Evolutionary conservation across 768 basidiomycete species (phyloP).

Genomic region (Russula virescens): DNA sequence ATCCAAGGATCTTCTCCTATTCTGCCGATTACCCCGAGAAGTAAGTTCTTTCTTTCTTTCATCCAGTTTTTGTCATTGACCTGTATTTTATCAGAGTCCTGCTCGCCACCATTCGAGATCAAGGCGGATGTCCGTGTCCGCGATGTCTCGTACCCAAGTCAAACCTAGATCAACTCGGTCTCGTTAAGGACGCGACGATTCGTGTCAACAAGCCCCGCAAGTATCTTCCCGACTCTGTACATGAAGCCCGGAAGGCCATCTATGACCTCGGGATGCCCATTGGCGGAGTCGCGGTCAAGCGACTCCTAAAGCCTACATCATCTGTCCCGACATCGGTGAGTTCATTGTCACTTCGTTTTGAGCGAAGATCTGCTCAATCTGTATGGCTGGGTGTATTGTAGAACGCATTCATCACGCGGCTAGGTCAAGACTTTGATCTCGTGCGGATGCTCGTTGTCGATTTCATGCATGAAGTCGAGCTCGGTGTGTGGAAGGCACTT

Average conservation of each 20-base stretch:
- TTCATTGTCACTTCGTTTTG: not conserved
- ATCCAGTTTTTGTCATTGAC: not conserved
- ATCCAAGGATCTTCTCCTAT: constrained; percentile 29
- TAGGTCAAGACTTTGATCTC: not conserved
- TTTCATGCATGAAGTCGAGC: too few relatives aligned
- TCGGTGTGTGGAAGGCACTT: not conserved
- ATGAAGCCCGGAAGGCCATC: not conserved
- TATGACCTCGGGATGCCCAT: not conserved
- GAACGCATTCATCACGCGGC: not conserved
- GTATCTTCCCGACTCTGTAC: not conserved
- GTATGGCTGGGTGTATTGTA: not conserved
- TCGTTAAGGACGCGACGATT: not conserved
- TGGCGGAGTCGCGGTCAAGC: not conserved
- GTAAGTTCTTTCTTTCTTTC: constrained; percentile 22
- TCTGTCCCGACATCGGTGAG: not conserved
- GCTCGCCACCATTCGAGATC: not conserved
- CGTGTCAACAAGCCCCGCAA: not conserved
- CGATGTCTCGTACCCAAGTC: not conserved
- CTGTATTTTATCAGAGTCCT: not conserved
- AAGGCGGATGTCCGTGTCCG: not conserved
- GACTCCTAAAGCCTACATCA: not conserved
- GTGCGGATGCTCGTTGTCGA: not conserved
- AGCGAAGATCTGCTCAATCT: too few relatives aligned
- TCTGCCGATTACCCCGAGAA: constrained; percentile 36
- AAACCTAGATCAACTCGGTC: not conserved